Evolutionary conservation across 768 basidiomycete genomes (phyloP), one percentile per base, ranked within the genome.

Genomic region (Clitopilus passeckerianus): DNA sequence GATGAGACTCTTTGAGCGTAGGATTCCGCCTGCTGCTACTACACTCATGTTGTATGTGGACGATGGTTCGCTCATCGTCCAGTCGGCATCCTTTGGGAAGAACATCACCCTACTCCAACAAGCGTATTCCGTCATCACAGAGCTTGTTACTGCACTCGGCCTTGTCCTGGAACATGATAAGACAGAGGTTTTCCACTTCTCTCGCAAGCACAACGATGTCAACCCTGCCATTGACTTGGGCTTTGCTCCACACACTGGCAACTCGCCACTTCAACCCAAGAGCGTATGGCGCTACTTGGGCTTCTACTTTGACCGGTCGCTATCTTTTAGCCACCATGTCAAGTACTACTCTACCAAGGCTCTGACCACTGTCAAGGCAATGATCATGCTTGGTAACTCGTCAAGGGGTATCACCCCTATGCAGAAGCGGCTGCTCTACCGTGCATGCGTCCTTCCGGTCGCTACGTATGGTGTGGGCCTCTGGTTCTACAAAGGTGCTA

Each of bases 301-400:
- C 16, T 16, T 58, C 3, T 58, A 33, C 46, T 30, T 34, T 22
- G 16, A 30, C 3, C 20, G 5, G 16, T 10, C n/a, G 16, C 46
- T 50, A 4, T 20, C 46, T 3, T 50, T 50, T 23, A 22, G 18
- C 15, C 16, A 50, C 16, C 46, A 50, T 22, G 46, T 50, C 46
- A 50, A 50, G 16, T 23, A 3, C 46, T 50, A 50, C n/a, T 50
- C 46, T 22, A 50, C 46, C n/a, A 50, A 50, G 12, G 46, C 46
- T 3, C 22, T 50, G 5, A 50, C 46, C 12, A 50, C 46, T 18
- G 46, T 50, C 6, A 50, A 50, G 20, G 46, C 46, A 10, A 57
- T 57, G 56, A 15, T 57, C 7, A 57, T 57, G 56, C 56, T 57
- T 22, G 56, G 56, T 30, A 57, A 57, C 43, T 41, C 35, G 1